Conservation (phyloP, 2,329 filamentous ascomycete genomes). For the Penicillium verrucosum region DNA sequence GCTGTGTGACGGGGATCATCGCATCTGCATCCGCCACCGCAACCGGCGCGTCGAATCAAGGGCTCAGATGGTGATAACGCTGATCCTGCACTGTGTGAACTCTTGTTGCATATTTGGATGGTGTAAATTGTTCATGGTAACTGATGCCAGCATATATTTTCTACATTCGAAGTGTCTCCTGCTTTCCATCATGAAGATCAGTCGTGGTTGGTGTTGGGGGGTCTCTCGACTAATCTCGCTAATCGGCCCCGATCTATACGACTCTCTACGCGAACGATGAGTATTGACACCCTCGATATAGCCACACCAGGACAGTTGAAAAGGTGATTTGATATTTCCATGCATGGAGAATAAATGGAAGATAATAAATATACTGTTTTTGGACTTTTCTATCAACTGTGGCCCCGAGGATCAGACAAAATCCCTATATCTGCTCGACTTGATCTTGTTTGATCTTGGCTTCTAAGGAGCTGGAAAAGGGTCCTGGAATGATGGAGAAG, state of each 20-base stretch:
- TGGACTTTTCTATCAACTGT: background rate
- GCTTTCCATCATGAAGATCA: constrained; percentile 6
- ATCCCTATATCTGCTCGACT: background rate
- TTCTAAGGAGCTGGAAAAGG: background rate
- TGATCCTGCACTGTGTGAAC: constrained; percentile 10
- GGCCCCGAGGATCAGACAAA: constrained; percentile 12
- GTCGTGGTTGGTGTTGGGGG: background rate
- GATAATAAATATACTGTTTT: background rate
- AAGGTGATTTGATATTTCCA: background rate
- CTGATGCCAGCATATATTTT: background rate
- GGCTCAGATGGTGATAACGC: background rate
- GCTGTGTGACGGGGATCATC: background rate
- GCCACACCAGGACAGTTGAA: background rate
- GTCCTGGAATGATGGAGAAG: background rate
- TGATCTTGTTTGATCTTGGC: constrained; percentile 11
- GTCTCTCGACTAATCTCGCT: constrained; percentile 10
- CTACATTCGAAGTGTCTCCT: background rate
- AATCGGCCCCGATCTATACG: constrained; percentile 12
- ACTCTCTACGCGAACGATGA: background rate
- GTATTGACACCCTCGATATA: background rate
- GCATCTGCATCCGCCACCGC: background rate
- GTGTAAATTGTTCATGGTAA: background rate
- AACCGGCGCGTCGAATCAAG: constrained; percentile 14
- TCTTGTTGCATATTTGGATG: background rate
- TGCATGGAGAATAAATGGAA: background rate